Conservation (phyloP, 2,329 filamentous ascomycete species). For the Ophiostoma novo-ulmi region DNA sequence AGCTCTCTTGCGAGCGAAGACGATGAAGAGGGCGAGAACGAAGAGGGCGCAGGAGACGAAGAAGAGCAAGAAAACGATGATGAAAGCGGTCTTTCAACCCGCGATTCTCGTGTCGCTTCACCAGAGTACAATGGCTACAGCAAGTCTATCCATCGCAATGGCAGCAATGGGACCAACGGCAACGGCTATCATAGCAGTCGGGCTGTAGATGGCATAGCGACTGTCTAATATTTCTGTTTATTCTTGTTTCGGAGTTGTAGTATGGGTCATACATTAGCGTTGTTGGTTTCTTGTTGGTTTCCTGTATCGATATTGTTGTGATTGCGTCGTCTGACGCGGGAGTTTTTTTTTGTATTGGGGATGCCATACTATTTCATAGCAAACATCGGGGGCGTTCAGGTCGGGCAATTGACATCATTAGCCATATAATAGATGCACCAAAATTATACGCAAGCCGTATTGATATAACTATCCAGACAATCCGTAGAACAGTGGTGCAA, state of each 20-base stretch:
- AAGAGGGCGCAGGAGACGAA: background rate
- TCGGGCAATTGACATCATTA: background rate
- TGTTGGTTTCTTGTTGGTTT: background rate
- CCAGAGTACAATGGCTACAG: background rate
- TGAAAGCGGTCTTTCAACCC: background rate
- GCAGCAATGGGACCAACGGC: background rate
- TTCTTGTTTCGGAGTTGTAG: background rate
- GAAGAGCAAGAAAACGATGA: background rate
- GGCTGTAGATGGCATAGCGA: background rate
- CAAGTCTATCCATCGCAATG: background rate
- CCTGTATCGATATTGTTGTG: background rate
- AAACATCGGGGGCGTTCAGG: background rate
- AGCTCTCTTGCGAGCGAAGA: constrained; percentile 35
- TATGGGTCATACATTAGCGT: background rate
- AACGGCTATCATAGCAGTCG: background rate
- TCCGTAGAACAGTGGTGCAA: no score
- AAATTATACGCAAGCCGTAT: no score
- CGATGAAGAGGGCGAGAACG: background rate
- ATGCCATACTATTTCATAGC: background rate
- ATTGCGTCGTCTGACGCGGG: background rate
- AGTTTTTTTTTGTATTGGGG: background rate
- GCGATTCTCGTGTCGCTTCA: background rate
- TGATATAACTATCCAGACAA: no score
- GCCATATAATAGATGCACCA: background rate
- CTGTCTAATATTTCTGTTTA: background rate